phyloP scores from a whole-genome alignment of 108 stramenopile genomes.

The Hondaea fermentalgiana region DNA sequence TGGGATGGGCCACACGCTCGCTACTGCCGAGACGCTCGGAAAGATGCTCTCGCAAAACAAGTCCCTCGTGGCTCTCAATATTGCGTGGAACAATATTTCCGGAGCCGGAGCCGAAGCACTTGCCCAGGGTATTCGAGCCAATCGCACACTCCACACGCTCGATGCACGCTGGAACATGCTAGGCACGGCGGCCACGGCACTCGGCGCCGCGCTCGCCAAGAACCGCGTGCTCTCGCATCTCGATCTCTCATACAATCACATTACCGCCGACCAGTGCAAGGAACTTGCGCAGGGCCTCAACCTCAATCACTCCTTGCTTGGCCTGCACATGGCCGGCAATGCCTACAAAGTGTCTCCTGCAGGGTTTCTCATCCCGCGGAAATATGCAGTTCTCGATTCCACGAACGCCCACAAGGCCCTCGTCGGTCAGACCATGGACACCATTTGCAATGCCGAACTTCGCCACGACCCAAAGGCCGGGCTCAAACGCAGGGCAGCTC shows the following conservation, averaged over 20 bases:
- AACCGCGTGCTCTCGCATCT: background rate
- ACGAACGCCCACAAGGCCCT: background rate
- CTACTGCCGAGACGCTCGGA: background rate
- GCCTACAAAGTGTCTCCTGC: background rate
- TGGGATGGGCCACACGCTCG: background rate
- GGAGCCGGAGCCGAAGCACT: background rate
- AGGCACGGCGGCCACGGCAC: background rate
- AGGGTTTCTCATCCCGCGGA: background rate
- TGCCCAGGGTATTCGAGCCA: background rate
- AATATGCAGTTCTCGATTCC: background rate
- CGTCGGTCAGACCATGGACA: background rate
- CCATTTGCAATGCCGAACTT: background rate
- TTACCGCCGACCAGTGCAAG: background rate
- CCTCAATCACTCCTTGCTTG: background rate
- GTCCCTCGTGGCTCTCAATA: background rate
- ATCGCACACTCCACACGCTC: background rate
- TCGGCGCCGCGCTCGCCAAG: background rate
- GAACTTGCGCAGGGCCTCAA: background rate
- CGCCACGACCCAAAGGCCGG: no score
- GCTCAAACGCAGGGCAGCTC: background rate
- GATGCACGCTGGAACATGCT: slow-evolving; percentile 8
- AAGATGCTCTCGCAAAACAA: background rate
- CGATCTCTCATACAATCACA: slow-evolving; percentile 1
- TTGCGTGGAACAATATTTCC: background rate
- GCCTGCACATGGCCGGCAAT: slow-evolving; percentile 14